Evolutionary conservation across 306 rosid genomes (phyloP).

Genomic region (Herpetospermum pedunculosum): DNA sequence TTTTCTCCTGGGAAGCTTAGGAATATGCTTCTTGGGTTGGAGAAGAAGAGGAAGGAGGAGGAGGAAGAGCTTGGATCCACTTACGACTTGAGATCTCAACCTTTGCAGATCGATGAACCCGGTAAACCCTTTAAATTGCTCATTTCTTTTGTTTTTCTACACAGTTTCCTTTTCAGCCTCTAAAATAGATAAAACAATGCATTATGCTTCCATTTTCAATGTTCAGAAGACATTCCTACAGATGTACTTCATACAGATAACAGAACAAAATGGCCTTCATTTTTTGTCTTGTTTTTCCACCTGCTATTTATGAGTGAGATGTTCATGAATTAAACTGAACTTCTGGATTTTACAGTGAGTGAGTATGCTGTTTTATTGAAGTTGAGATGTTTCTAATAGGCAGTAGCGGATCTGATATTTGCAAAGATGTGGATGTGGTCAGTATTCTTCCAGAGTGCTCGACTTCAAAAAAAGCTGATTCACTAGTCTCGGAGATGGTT

Average conservation of each 20-base stretch:
- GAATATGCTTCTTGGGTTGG: conserved; percentile 71
- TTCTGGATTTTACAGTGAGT: background rate
- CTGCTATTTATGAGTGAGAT: background rate
- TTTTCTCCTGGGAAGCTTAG: conserved; percentile 88
- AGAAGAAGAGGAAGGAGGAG: conserved; percentile 69
- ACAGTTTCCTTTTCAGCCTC: background rate
- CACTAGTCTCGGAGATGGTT: conserved; percentile 30
- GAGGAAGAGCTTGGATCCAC: conserved; percentile 52
- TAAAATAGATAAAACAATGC: too few relatives aligned
- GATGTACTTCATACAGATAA: background rate
- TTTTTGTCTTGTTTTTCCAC: background rate
- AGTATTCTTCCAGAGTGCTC: conserved; percentile 63
- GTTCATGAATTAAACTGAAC: background rate
- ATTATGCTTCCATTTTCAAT: background rate
- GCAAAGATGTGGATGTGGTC: conserved; percentile 83
- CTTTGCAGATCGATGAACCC: conserved; percentile 50
- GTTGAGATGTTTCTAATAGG: conserved; percentile 29
- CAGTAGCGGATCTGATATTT: conserved; percentile 49
- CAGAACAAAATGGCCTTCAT: background rate
- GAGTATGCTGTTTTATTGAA: conserved; percentile 6
- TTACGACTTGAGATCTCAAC: conserved; percentile 52
- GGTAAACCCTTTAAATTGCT: conserved; percentile 29
- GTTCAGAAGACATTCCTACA: background rate
- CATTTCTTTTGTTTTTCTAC: background rate
- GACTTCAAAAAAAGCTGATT: conserved; percentile 25